Evolutionary conservation across 805 yeast species (phyloP), one percentile per base, ranked within the genome.

Genomic region (Kluyveromyces lactis): DNA sequence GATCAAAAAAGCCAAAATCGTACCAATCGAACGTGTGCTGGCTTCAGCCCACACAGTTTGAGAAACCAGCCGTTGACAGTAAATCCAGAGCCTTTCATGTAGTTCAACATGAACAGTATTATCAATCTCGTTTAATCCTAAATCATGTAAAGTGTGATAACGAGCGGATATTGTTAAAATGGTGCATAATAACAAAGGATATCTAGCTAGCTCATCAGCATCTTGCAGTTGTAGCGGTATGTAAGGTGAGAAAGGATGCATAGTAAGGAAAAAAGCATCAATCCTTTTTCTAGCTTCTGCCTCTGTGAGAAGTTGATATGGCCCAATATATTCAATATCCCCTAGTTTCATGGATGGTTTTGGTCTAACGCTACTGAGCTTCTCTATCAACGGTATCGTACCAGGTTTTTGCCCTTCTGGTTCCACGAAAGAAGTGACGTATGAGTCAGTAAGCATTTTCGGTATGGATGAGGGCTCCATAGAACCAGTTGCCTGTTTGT

Each of bases 21-120:
- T 86, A 1, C 95, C 96, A 3, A 87, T 74, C 0, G 92, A 81
- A 46, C 95, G 66, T 5, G 92, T 83, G 42, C 85, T 79, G 0
- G 95, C 92, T 55, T 86, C 95, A 1, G 95, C 95, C 96, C 95
- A 87, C 4, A 86, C 87, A 0, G 95, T 80, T 58, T 81, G 85
- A 2, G 94, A 82, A 31, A 86, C 80, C 43, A 86, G 66, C 44
- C 79, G 59, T 62, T 86, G 95, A 42, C 89, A 86, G 53, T 82
- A 78, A 18, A 80, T 71, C 97, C 97, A 87, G 34, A 87, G 61
- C 39, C 79, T 69, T 49, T 82, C 86, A 56, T 87, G 97, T 3
- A 84, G 69, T 47, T 74, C 78, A 16, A 80, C 66, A 51, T 81
- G 71, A 38, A 73, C 56, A 4, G 56, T 52, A 38, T 54, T 45